A percentile compares a stretch with the other conserved stretches of the same genome.
Evolutionary conservation across 2,329 filamentous ascomycete species (phyloP).

Genomic region (Aspergillus sp.): DNA sequence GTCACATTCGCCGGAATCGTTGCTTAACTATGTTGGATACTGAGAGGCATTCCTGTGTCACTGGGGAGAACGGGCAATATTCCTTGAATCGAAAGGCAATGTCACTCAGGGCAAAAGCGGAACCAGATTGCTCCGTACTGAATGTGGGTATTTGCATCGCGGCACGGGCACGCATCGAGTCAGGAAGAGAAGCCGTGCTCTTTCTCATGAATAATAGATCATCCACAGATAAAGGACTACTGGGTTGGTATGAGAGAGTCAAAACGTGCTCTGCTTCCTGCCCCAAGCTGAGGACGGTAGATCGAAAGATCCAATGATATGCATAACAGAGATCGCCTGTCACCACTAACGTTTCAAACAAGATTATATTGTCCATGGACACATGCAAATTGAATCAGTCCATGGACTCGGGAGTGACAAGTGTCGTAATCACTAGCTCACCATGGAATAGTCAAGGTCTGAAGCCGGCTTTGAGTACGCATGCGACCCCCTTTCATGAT

Average conservation of each 20-base stretch:
- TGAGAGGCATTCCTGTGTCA: background rate
- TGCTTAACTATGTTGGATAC: background rate
- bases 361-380: background rate
- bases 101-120: too few species aligned
- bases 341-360: background rate
- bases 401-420: background rate
- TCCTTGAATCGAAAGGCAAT: background rate
- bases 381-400: background rate
- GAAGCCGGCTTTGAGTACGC: background rate
- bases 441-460: background rate
- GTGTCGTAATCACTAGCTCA: too few species aligned
- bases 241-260: background rate
- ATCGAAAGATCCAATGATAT: background rate
- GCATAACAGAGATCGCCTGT: background rate
- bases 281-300: slow-evolving; percentile 9
- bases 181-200: background rate
- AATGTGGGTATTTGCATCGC: background rate
- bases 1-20: background rate
- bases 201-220: background rate
- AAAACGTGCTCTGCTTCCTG: slow-evolving; percentile 6
- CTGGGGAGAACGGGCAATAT: background rate
- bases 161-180: background rate
- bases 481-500: background rate
- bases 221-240: background rate
- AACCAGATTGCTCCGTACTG: background rate